Conservation (phyloP, 768 basidiomycete species). For the Dacryopinax primogenitus region DNA sequence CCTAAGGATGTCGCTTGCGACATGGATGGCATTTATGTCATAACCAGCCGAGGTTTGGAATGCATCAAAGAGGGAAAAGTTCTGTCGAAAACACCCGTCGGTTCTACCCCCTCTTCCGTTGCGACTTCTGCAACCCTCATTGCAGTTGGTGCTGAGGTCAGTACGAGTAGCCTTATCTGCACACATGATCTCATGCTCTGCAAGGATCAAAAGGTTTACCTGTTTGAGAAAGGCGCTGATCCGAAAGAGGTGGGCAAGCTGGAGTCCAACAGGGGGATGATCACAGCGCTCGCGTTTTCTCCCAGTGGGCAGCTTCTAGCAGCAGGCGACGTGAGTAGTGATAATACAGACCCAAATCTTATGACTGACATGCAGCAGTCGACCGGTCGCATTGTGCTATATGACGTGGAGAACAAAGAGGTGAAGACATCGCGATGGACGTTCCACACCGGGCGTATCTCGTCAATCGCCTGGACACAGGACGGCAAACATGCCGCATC, state of each 20-base stretch:
- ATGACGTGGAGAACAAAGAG: constrained; percentile 53
- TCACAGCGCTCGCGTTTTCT: constrained; percentile 69
- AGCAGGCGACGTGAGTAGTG: constrained; percentile 62
- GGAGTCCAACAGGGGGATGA: constrained; percentile 53
- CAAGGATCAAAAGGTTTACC: constrained; percentile 60
- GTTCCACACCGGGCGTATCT: constrained; percentile 70
- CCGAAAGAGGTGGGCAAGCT: constrained; percentile 40
- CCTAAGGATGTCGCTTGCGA: constrained; percentile 53
- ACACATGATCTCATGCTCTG: constrained; percentile 15
- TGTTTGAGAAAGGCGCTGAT: constrained; percentile 44
- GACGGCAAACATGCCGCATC: constrained; percentile 70
- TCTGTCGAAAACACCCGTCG: constrained; percentile 42
- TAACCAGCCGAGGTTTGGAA: constrained; percentile 46
- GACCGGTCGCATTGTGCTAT: constrained; percentile 66
- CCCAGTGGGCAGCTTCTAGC: constrained; percentile 63
- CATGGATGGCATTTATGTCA: constrained; percentile 52
- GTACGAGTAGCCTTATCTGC: constrained; percentile 19
- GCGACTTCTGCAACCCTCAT: constrained; percentile 39
- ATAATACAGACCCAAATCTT: background rate
- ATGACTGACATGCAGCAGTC: constrained; percentile 37
- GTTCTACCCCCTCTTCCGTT: constrained; percentile 45
- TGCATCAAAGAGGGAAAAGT: constrained; percentile 59
- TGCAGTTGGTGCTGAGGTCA: constrained; percentile 64
- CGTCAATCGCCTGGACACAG: constrained; percentile 61
- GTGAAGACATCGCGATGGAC: constrained; percentile 73